Evolutionary conservation across 202 grass and related monocot species (phyloP).

Genomic region (Zizania palustris): DNA sequence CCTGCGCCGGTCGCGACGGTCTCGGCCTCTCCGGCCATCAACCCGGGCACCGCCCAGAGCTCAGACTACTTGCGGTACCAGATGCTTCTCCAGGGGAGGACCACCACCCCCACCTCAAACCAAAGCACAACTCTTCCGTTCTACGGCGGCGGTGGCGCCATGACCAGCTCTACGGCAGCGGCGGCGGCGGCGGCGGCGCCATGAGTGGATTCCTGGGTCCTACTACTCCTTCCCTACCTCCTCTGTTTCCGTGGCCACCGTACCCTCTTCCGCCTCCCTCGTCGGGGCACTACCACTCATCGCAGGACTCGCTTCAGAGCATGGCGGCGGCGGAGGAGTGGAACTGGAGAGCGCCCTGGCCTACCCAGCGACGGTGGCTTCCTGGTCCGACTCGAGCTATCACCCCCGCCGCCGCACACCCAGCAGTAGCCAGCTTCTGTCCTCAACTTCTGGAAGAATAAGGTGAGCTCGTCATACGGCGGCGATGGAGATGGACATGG

Average conservation of each 20-base stretch:
- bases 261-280: constrained; percentile 45
- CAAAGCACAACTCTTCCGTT: constrained; percentile 44
- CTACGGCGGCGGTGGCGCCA: constrained; percentile 22
- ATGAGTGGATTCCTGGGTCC: constrained; percentile 38
- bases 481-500: constrained; percentile 16
- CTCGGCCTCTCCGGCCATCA: constrained; percentile 17
- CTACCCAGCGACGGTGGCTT: constrained; percentile 28
- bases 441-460: constrained; percentile 38
- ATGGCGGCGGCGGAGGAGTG: constrained; percentile 34
- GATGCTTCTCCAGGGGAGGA: constrained; percentile 45
- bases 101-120: not conserved
- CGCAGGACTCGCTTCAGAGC: constrained; percentile 39
- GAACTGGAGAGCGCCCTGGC: constrained; percentile 51
- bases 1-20: not conserved
- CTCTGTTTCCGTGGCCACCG: constrained; percentile 53
- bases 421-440: constrained; percentile 29
- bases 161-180: not conserved
- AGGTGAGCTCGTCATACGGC: constrained; percentile 11
- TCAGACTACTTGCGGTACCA: constrained; percentile 51
- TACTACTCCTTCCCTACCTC: constrained; percentile 53
- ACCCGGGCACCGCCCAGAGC: not conserved
- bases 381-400: constrained; percentile 59
- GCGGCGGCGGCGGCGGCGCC: constrained; percentile 11
- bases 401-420: constrained; percentile 62
- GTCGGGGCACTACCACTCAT: constrained; percentile 46